A percentile compares a stretch with the other conserved stretches of the same genome.
phyloP scores from a whole-genome alignment of 345 rosid species.

The Gossypium turneri region DNA sequence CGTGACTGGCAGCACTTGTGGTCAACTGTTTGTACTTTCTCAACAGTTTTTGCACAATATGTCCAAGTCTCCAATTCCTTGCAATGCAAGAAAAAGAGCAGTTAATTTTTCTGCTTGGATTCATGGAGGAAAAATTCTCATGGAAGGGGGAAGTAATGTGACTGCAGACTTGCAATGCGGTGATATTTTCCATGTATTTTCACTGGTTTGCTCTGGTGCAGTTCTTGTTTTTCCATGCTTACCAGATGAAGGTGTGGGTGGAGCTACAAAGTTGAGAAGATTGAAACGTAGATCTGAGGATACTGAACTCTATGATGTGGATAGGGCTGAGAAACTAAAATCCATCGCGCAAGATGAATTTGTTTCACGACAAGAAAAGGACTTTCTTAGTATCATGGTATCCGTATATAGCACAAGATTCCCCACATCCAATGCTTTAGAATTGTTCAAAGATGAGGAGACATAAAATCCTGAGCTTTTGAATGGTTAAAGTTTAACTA shows the following conservation, averaged over 20 bases:
- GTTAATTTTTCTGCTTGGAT: too few species aligned
- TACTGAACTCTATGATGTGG: conserved; percentile 42
- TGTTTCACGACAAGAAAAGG: conserved; percentile 75
- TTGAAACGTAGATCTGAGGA: conserved; percentile 63
- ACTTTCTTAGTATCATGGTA: conserved; percentile 76
- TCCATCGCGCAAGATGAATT: conserved; percentile 63
- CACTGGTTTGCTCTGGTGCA: conserved; percentile 41
- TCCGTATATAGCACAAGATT: conserved; percentile 44
- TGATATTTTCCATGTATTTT: conserved; percentile 67
- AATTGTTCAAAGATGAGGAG: conserved; percentile 44
- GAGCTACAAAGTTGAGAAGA: conserved; percentile 71
- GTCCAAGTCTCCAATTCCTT: too few species aligned
- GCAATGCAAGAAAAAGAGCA: too few species aligned
- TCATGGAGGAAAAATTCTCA: too few species aligned
- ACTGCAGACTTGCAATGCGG: conserved; percentile 71
- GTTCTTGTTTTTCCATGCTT: conserved; percentile 53
- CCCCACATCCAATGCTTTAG: conserved; percentile 38
- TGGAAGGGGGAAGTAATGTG: too few species aligned
- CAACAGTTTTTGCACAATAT: too few species aligned
- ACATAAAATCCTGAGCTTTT: conserved; percentile 22
- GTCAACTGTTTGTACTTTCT: too few species aligned
- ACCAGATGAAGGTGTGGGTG: conserved; percentile 91
- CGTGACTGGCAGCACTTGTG: too few species aligned
- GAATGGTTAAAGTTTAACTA: conserved; percentile 34
- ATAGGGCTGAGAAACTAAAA: conserved; percentile 55